Evolutionary conservation across 306 rosid species (phyloP).

Genomic region (Malus orientalis): DNA sequence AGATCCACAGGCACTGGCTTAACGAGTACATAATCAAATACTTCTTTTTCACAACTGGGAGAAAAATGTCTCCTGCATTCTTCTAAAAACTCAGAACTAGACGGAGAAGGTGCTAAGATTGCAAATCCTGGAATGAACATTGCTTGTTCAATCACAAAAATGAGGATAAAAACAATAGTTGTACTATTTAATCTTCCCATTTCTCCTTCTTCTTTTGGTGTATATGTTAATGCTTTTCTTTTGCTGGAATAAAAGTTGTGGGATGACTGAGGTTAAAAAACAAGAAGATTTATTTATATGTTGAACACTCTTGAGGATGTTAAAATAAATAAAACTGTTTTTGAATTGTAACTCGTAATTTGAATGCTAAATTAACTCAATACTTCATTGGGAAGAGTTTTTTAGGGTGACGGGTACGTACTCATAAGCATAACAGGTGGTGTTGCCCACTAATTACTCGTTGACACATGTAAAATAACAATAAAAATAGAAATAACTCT

Average conservation of each 20-base stretch:
- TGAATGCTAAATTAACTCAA: too few species aligned
- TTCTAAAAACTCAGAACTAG: background rate
- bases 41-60: background rate
- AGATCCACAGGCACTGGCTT: background rate
- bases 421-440: too few species aligned
- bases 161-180: background rate
- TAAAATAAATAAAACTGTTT: too few species aligned
- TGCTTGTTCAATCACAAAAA: background rate
- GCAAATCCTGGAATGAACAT: background rate
- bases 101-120: background rate
- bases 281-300: background rate
- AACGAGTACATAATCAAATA: background rate
- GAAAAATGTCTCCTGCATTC: background rate
- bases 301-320: too few species aligned
- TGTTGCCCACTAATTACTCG: too few species aligned
- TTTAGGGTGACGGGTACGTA: too few species aligned
- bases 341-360: too few species aligned
- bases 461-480: too few species aligned
- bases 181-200: background rate
- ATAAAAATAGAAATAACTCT: too few species aligned
- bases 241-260: background rate
- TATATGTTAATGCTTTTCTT: background rate
- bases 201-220: background rate
- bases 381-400: too few species aligned
- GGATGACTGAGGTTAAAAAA: background rate